These are phyloP conservation scores for Aspergillus sojae DNA, from an alignment of 2,329 filamentous ascomycete species.

Conservation along the genomic window DNA sequence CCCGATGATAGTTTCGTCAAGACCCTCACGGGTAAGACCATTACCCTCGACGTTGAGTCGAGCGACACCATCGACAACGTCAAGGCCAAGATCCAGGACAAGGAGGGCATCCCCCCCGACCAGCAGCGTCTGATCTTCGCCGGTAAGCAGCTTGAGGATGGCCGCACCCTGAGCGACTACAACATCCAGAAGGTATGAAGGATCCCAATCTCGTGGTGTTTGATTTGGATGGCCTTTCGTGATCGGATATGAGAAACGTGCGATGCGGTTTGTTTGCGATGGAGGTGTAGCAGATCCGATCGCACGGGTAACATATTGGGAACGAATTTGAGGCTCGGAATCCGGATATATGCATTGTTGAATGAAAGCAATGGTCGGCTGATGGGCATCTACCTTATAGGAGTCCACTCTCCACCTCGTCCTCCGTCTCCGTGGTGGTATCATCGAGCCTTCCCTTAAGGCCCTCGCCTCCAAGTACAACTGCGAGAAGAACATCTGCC, in stretches of 20 bases:
- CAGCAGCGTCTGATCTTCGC: constrained; percentile 99
- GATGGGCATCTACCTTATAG: constrained; percentile 51
- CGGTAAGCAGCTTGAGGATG: constrained; percentile 98
- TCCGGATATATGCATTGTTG: too few relatives aligned
- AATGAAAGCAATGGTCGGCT: constrained; percentile 28
- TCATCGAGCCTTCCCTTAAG: constrained; percentile 99
- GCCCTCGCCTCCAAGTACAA: constrained; percentile 99
- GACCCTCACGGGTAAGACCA: constrained; percentile 99
- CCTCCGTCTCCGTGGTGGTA: constrained; percentile 97
- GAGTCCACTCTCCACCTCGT: constrained; percentile 98
- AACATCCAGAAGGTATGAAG: constrained; percentile 94
- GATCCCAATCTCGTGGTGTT: constrained; percentile 11
- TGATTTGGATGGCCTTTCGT: constrained; percentile 11
- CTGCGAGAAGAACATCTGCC: constrained; percentile 99
- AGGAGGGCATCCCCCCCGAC: constrained; percentile 97
- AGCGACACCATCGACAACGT: constrained; percentile 99
- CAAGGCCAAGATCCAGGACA: constrained; percentile 99
- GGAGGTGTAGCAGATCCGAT: background rate
- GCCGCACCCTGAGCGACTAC: constrained; percentile 95
- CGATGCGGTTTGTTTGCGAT: background rate
- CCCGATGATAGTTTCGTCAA: constrained; percentile 83
- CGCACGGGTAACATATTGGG: background rate
- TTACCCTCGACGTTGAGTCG: constrained; percentile 99
- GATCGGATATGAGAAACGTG: constrained; percentile 8
- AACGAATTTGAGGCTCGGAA: background rate